Evolutionary conservation across 2,329 filamentous ascomycete genomes (phyloP), one percentile per base, ranked within the genome.

Genomic region (Madurella mycetomatis): DNA sequence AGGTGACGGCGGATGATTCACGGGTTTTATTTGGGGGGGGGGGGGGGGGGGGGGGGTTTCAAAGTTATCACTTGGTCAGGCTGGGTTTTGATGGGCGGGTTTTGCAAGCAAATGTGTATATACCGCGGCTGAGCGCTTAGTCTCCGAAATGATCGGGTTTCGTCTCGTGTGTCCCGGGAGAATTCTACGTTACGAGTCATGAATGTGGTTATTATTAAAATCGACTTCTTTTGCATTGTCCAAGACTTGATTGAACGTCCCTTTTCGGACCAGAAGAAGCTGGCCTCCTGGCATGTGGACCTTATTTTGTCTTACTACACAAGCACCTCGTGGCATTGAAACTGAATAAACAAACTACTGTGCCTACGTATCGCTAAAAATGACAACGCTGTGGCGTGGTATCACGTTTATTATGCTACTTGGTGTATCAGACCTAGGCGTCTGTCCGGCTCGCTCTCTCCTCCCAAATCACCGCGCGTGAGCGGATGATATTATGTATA

Each of bases 41-140:
- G 25, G 11, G 32, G 30, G 5, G n/a, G 16, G 9, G 16, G 41
- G n/a, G 17, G 40, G 15, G n/a, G n/a, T n/a, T n/a, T n/a, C 25
- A 4, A 25, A 7, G 25, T 25, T 25, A 3, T 7, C 7, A 25
- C 25, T 25, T 25, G 25, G 25, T 25, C 25, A 25, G 25, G 25
- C 7, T 7, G 25, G 25, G 25, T 25, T 25, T 25, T 7, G 25
- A 25, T 25, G 25, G 25, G 25, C 25, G 25, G 25, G 25, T 25
- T 25, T 25, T 34, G 30, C 18, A 79, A 80, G 70, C 75, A 72
- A 62, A 47, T n/a, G 17, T 54, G 52, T 50, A 51, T 32, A 51
- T 55, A 50, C 3, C 34, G 39, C 16, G 18, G 34, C 34, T 11
- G 34, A 47, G 17, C 45, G 15, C 15, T 16, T 18, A 25, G 12